These are phyloP conservation scores for Mortierella sp. DNA, from an alignment of 371 early-diverging fungal species.

Conservation along the genomic window DNA sequence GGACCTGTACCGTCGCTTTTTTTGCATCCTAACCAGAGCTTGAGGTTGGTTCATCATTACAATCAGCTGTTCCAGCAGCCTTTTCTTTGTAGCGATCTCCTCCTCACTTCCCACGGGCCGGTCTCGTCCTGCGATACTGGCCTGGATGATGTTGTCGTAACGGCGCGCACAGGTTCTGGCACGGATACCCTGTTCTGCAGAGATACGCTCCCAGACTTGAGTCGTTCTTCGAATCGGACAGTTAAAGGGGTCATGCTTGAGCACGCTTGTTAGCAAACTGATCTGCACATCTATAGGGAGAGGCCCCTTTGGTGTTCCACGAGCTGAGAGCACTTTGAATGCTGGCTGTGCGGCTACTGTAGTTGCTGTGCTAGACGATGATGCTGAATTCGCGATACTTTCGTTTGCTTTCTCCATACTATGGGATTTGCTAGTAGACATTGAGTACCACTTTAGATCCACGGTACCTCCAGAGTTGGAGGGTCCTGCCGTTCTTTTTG, in stretches of 20 bases:
- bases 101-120: conserved; percentile 32
- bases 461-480: background rate
- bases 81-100: conserved; percentile 37
- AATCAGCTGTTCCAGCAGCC: conserved; percentile 44
- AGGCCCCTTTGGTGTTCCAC: conserved; percentile 44
- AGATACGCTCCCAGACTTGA: conserved; percentile 50
- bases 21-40: conserved; percentile 50
- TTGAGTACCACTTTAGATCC: background rate
- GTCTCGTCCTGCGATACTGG: conserved; percentile 49
- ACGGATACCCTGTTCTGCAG: conserved; percentile 46
- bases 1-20: conserved; percentile 52
- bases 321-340: conserved; percentile 19
- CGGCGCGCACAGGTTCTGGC: conserved; percentile 54
- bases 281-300: conserved; percentile 46
- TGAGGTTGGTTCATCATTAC: conserved; percentile 57
- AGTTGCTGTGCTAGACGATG: background rate
- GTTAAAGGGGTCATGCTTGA: conserved; percentile 55
- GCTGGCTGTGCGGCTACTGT: conserved; percentile 2
- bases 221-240: conserved; percentile 51
- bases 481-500: background rate
- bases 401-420: background rate
- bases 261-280: conserved; percentile 30
- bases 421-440: background rate
- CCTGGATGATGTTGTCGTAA: conserved; percentile 54
- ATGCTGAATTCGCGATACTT: background rate